phyloP scores from a whole-genome alignment of 768 basidiomycete genomes.

The Mycena indigotica region DNA sequence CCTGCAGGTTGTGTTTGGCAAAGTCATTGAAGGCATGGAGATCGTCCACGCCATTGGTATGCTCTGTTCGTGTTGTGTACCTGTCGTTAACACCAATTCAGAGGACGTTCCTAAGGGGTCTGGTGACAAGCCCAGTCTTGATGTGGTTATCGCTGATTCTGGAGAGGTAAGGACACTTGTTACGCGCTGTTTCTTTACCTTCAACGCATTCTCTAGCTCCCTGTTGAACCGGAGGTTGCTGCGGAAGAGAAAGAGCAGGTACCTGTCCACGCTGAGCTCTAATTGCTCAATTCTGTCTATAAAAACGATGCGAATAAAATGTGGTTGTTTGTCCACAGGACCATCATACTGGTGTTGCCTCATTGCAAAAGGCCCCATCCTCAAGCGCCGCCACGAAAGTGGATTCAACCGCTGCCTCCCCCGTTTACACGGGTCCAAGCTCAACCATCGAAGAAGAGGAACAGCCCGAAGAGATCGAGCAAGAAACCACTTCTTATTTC shows the following conservation, averaged over 20 bases:
- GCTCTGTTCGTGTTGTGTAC: slow-evolving; percentile 20
- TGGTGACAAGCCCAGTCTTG: slow-evolving; percentile 72
- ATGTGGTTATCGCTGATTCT: slow-evolving; percentile 79
- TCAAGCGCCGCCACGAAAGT: slow-evolving; percentile 3
- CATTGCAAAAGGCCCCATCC: slow-evolving; percentile 11
- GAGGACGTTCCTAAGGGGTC: slow-evolving; percentile 74
- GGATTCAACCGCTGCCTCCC: slow-evolving; percentile 5
- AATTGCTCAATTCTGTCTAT: slow-evolving; percentile 45
- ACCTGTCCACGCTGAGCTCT: slow-evolving; percentile 94
- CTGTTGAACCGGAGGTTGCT: slow-evolving; percentile 50
- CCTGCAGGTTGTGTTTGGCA: slow-evolving; percentile 92
- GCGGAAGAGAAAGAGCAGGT: slow-evolving; percentile 74
- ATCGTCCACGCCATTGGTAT: slow-evolving; percentile 75
- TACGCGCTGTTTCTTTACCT: too few species aligned
- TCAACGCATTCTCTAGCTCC: slow-evolving; percentile 44
- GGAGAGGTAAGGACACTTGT: slow-evolving; percentile 74
- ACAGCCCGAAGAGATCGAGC: slow-evolving; percentile 8
- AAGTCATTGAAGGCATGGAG: slow-evolving; percentile 91
- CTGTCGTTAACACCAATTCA: slow-evolving; percentile 32
- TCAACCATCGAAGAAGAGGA: slow-evolving; percentile 20
- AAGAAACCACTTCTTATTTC: slow-evolving; percentile 25
- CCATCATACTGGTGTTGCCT: slow-evolving; percentile 12
- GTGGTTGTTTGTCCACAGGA: slow-evolving; percentile 53
- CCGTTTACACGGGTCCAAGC: slow-evolving; percentile 15
- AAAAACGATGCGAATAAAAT: slow-evolving; percentile 57